A percentile compares a stretch with the other conserved stretches of the same genome.
phyloP scores from a whole-genome alignment of 225 moss, liverwort and hornwort species.

The Pseudisothecium myosuroides region DNA sequence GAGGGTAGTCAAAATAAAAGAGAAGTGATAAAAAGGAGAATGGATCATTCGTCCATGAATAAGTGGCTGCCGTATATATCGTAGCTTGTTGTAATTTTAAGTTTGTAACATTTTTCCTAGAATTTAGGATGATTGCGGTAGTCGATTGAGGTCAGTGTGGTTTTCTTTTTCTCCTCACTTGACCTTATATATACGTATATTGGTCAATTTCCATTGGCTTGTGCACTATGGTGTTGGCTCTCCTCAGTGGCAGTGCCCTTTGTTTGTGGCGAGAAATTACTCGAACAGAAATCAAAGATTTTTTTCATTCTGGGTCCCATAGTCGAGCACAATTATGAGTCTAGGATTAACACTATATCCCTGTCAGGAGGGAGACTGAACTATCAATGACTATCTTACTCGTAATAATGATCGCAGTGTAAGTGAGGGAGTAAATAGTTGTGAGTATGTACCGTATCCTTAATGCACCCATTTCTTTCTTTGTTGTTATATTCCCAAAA shows the following conservation, averaged over 20 bases:
- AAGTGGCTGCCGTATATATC: neutral
- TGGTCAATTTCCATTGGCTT: neutral
- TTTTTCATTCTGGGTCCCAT: neutral
- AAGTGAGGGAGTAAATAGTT: neutral
- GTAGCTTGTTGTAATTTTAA: neutral
- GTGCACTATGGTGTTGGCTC: neutral
- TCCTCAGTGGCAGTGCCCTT: neutral
- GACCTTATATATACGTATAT: neutral
- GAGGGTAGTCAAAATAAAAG: slow-evolving; percentile 1
- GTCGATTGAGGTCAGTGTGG: neutral
- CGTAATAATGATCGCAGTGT: neutral
- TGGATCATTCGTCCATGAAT: slow-evolving; percentile 2
- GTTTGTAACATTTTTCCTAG: neutral
- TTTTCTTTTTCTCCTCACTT: neutral
- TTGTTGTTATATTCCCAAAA: neutral
- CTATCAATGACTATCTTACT: neutral
- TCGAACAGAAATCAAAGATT: neutral
- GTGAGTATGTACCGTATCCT: neutral
- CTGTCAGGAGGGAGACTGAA: neutral
- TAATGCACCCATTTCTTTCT: neutral
- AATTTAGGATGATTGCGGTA: neutral
- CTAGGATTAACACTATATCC: no score
- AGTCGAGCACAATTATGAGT: neutral
- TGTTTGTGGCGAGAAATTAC: neutral
- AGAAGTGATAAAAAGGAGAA: neutral